These are phyloP conservation scores for Dissoconium aciculare DNA, from an alignment of 2,329 filamentous ascomycete genomes.

Conservation along the genomic window DNA sequence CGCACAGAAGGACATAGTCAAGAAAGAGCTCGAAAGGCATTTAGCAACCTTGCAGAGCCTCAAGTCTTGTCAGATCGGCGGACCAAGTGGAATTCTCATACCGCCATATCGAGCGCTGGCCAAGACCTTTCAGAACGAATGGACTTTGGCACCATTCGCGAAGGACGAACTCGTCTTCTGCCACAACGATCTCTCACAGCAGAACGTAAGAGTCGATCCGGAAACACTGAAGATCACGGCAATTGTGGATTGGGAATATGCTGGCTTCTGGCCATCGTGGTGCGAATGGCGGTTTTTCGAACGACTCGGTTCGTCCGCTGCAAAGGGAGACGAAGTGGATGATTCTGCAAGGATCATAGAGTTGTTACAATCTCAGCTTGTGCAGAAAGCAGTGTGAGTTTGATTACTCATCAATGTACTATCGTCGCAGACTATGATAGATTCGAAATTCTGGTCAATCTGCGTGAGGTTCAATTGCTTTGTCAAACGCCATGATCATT, in stretches of 20 bases:
- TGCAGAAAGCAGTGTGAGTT: too few species aligned
- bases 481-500: too few species aligned
- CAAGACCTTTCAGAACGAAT: conserved; percentile 3
- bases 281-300: conserved; percentile 18
- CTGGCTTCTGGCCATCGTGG: conserved; percentile 23
- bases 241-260: conserved; percentile 29
- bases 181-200: conserved; percentile 18
- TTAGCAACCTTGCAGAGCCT: conserved; percentile 1
- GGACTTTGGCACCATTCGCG: conserved; percentile 3
- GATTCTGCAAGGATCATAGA: conserved; percentile 3
- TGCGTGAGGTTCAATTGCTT: too few species aligned
- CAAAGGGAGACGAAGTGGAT: conserved; percentile 7
- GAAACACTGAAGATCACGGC: conserved; percentile 22
- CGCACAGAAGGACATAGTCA: not conserved
- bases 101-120: conserved; percentile 7
- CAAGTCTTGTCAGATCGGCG: conserved; percentile 6
- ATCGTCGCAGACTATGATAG: too few species aligned
- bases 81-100: conserved; percentile 8
- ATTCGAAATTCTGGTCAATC: too few species aligned
- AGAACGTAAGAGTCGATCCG: conserved; percentile 20
- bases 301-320: conserved; percentile 5
- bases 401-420: too few species aligned
- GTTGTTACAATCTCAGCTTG: too few species aligned
- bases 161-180: conserved; percentile 16
- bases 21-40: conserved; percentile 1